Evolutionary conservation across 1,284 basidiomycete species (phyloP).

Genomic region (Trichosporon asahii): DNA sequence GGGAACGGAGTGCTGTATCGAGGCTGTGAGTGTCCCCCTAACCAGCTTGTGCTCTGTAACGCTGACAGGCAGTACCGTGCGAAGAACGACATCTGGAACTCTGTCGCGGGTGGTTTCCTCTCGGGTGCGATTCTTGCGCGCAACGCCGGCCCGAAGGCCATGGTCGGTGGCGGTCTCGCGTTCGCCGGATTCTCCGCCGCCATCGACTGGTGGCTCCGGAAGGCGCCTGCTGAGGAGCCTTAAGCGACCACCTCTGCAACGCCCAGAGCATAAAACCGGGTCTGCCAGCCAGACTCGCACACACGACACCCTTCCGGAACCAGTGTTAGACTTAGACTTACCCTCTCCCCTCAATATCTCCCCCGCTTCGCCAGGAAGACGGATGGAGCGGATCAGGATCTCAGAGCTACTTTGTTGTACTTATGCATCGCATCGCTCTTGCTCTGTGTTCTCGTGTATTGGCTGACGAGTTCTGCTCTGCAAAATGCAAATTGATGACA

Average conservation of each 20-base stretch:
- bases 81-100: constrained; percentile 88
- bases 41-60: neutral
- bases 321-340: constrained; percentile 3
- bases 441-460: neutral
- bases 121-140: constrained; percentile 76
- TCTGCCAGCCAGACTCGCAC: neutral
- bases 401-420: constrained; percentile 17
- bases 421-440: constrained; percentile 22
- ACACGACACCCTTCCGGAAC: neutral
- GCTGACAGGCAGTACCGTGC: constrained; percentile 71
- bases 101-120: constrained; percentile 55
- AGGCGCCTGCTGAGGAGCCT: constrained; percentile 77
- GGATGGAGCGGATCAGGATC: constrained; percentile 1
- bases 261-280: neutral
- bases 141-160: constrained; percentile 77
- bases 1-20: constrained; percentile 91
- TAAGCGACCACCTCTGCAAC: neutral
- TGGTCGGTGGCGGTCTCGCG: constrained; percentile 73
- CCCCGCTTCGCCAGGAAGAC: neutral
- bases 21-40: constrained; percentile 69
- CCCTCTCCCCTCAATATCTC: neutral
- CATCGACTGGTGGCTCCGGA: constrained; percentile 79
- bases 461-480: neutral
- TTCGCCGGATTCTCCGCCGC: constrained; percentile 88
- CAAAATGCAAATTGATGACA: neutral